These are phyloP conservation scores for Plasmodium falciparum DNA, from an alignment of 169 alveolate genomes.

Conservation along the genomic window DNA sequence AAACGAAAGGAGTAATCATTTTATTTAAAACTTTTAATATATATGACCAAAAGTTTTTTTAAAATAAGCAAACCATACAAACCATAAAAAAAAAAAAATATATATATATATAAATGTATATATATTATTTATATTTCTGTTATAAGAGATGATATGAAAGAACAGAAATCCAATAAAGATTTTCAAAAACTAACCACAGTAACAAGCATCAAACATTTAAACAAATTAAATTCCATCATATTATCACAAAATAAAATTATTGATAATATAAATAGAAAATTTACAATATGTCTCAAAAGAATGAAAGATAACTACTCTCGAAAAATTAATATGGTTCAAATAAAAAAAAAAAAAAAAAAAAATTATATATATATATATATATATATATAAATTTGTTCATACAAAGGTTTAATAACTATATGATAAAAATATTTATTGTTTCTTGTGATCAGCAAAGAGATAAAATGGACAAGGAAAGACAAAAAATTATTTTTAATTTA, in stretches of 20 bases:
- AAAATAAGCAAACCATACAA: no score
- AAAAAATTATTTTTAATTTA: conserved; percentile 46
- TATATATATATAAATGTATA: not conserved
- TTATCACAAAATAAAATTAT: conserved; percentile 54
- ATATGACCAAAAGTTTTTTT: no score
- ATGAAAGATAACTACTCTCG: conserved; percentile 20
- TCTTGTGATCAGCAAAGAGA: conserved; percentile 43
- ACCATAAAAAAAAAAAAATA: no score
- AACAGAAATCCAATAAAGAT: conserved; percentile 23
- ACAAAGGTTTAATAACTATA: no score
- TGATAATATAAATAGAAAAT: conserved; percentile 38
- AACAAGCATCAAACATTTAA: conserved; percentile 26
- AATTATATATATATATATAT: not conserved
- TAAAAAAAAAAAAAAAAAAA: not conserved
- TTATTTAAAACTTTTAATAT: not conserved
- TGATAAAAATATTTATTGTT: no score
- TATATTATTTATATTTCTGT: not conserved
- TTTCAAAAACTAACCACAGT: conserved; percentile 32
- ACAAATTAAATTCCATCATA: conserved; percentile 40
- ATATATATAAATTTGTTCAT: not conserved
- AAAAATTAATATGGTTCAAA: conserved; percentile 36
- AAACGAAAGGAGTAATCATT: conserved; percentile 11
- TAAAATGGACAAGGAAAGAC: conserved; percentile 47
- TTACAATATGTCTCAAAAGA: conserved; percentile 19
- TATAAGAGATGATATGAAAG: conserved; percentile 35